Evolutionary conservation across 257 asterid genomes (phyloP).

Genomic region (Ligustrum vulgare): DNA sequence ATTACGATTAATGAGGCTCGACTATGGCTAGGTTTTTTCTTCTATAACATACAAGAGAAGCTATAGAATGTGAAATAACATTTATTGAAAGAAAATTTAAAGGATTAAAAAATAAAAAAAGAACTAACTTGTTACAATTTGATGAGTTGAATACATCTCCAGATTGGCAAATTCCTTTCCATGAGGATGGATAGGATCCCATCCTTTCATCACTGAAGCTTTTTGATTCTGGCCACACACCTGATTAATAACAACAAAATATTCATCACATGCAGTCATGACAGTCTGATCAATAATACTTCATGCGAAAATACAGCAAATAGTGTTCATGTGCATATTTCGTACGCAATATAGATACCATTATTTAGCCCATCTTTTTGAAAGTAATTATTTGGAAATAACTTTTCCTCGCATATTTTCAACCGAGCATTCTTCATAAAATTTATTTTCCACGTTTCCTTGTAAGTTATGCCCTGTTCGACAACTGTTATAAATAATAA

Average conservation of each 20-base stretch:
- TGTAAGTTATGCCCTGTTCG: too few relatives aligned
- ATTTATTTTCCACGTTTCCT: too few relatives aligned
- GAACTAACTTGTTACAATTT: conserved; percentile 67
- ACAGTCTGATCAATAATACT: not conserved
- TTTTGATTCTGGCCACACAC: conserved; percentile 91
- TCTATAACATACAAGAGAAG: not conserved
- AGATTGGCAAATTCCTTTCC: conserved; percentile 87
- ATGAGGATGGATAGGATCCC: conserved; percentile 65
- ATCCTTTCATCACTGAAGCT: conserved; percentile 68
- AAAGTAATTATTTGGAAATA: too few relatives aligned
- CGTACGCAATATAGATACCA: too few relatives aligned
- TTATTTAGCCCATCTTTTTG: too few relatives aligned
- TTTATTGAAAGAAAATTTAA: not conserved
- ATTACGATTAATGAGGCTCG: not conserved
- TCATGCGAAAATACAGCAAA: not conserved
- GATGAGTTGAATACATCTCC: conserved; percentile 73
- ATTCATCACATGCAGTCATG: not conserved
- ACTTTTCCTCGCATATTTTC: too few relatives aligned
- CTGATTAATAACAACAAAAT: conserved; percentile 29
- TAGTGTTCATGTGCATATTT: too few relatives aligned
- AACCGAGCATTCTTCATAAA: too few relatives aligned
- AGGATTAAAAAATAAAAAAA: not conserved
- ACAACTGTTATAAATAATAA: too few relatives aligned
- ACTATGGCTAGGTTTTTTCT: not conserved
- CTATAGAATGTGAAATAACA: not conserved